A percentile compares a stretch with the other conserved stretches of the same genome.
phyloP scores from a whole-genome alignment of 2,329 filamentous ascomycete genomes.

The Akanthomyces muscarius region DNA sequence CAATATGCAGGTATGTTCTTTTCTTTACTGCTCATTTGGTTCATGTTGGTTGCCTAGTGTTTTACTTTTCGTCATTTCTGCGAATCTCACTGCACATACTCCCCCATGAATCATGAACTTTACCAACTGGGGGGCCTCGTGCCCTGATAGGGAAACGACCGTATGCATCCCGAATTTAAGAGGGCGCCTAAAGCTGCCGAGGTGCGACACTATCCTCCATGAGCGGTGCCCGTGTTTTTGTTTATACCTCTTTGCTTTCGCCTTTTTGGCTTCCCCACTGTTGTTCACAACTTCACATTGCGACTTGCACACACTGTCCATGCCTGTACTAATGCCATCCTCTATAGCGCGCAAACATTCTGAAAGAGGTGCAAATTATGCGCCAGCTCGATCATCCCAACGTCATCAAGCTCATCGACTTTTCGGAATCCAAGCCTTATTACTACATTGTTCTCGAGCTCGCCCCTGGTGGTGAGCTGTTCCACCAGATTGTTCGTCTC shows the following conservation, averaged over 20 bases:
- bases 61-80: constrained; percentile 12
- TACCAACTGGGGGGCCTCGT: constrained; percentile 51
- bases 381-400: constrained; percentile 94
- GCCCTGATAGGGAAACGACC: constrained; percentile 71
- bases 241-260: neutral
- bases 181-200: constrained; percentile 93
- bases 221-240: constrained; percentile 24
- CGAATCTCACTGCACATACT: constrained; percentile 15
- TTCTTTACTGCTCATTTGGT: neutral
- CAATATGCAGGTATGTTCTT: constrained; percentile 83
- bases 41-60: constrained; percentile 23
- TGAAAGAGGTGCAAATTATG: constrained; percentile 99
- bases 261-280: neutral
- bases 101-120: constrained; percentile 28
- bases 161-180: constrained; percentile 94
- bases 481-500: constrained; percentile 96
- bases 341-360: constrained; percentile 85
- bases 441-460: constrained; percentile 97
- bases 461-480: constrained; percentile 91
- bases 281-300: neutral
- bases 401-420: constrained; percentile 89
- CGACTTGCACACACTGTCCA: neutral
- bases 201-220: constrained; percentile 64
- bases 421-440: constrained; percentile 88
- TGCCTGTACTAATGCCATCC: constrained; percentile 25